A percentile compares a stretch with the other conserved stretches of the same genome.
Evolutionary conservation across 306 rosid species (phyloP).

Genomic region (Castanea crenata): DNA sequence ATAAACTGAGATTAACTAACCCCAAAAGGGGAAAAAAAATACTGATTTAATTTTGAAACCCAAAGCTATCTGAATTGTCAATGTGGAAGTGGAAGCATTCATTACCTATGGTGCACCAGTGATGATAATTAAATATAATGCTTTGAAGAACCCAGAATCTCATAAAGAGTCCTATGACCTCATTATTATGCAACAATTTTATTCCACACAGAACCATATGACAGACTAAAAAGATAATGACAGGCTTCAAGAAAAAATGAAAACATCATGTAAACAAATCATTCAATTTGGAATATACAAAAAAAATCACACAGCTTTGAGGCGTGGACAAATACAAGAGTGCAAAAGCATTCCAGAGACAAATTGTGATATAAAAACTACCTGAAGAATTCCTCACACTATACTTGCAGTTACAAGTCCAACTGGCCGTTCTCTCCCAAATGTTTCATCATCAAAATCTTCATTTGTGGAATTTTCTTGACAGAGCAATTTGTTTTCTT

Average conservation of each 20-base stretch:
- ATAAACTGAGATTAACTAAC: not conserved
- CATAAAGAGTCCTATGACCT: not conserved
- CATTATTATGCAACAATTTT: not conserved
- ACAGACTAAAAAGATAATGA: not conserved
- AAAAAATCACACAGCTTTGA: not conserved
- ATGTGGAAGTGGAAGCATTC: not conserved
- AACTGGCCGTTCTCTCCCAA: conserved; percentile 71
- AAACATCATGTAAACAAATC: not conserved
- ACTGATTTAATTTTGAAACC: not conserved
- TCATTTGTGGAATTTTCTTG: conserved; percentile 93
- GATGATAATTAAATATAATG: not conserved
- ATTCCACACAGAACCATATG: not conserved
- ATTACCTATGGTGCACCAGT: not conserved
- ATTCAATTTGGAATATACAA: not conserved
- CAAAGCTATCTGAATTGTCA: not conserved
- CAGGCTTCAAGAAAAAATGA: conserved; percentile 8
- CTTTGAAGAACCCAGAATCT: not conserved
- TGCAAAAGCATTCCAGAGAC: conserved; percentile 17
- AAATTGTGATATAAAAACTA: conserved; percentile 32
- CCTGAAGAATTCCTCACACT: conserved; percentile 64
- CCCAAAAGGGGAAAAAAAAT: not conserved
- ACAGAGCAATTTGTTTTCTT: conserved; percentile 62
- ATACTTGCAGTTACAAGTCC: conserved; percentile 66
- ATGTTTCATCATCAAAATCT: conserved; percentile 84
- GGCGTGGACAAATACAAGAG: not conserved